Base-by-base conservation (phyloP, 805 yeast genomes). In the Tetrapisispora phaffii region DNA sequence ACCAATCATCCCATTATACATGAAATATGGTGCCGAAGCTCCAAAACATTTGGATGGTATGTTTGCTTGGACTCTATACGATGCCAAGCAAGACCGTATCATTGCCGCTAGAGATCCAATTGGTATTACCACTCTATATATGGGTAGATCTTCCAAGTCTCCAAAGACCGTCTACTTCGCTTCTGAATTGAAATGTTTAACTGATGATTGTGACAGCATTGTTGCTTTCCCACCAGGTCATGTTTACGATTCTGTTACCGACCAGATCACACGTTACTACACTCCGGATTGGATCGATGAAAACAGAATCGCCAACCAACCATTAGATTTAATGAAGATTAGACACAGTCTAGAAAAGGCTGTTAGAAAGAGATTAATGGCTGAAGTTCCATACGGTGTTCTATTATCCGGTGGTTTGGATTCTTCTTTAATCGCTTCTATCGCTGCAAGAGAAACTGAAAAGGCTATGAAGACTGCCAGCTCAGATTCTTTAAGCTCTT, bases 331-430 rank as follows among this genome's bases (percentile, higher is more conserved):
- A 63, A 77, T 65, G 59, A 56, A 69, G 48, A 76, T 93, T 50
- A 82, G 96, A 68, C 83, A 81, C 59, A 67, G 85, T 41, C 76
- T 93, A 64, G 98, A 93, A 69, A 71, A 83, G 70, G 88, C 98
- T 41, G 99, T 93, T 45, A 84, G 98, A 75, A 93, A 93, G 85
- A 84, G 98, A 76, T 77, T 93, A 60, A 93, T 93, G 99, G 93
- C 97, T 46, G 99, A 93, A 74, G 99, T 93, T 50, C 97, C 99
- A 46, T 93, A 86, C 68, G 99, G 99, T 72, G 99, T 93, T 39
- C 73, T 93, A 56, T 74, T 93, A 55, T 87, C 96, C 20, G 99
- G 99, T 65, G 99, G 99, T 54, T 77, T 93, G 61, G 99, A 93
- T 67, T 88, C 97, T 39, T 87, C 96, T 20, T 75, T 93, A 68